Percentiles rank a stretch among this genome's conserved stretches.
Conservation (phyloP, 2,329 filamentous ascomycete species). For the Fusarium heterosporum region DNA sequence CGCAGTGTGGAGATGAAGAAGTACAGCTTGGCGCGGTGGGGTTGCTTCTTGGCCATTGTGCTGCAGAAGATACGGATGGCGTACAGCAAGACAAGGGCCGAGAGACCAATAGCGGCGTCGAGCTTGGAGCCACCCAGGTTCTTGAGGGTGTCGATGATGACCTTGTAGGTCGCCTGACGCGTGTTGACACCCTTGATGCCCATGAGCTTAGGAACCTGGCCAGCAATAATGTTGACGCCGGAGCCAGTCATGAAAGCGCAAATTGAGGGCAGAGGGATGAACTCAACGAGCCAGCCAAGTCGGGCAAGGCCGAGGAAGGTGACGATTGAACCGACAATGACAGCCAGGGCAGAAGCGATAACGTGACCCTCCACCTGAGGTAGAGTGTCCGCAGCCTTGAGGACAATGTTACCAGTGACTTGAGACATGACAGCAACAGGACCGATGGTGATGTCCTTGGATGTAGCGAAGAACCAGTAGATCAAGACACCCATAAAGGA, state of each 20-base stretch:
- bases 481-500: conserved; percentile 96
- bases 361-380: conserved; percentile 57
- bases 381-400: conserved; percentile 52
- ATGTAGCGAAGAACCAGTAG: conserved; percentile 98
- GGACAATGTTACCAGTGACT: conserved; percentile 62
- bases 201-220: conserved; percentile 63
- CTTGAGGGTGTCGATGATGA: conserved; percentile 65
- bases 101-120: conserved; percentile 80
- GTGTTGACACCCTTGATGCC: conserved; percentile 64
- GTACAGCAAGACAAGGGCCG: conserved; percentile 76
- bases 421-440: conserved; percentile 67
- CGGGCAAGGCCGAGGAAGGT: conserved; percentile 62
- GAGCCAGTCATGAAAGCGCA: conserved; percentile 67
- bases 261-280: conserved; percentile 65
- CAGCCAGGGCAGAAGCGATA: conserved; percentile 61
- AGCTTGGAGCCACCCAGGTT: conserved; percentile 63
- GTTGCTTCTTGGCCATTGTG: conserved; percentile 73
- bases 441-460: conserved; percentile 89
- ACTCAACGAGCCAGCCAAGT: conserved; percentile 66
- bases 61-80: conserved; percentile 72
- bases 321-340: conserved; percentile 63
- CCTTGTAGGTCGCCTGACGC: conserved; percentile 59
- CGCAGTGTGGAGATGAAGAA: conserved; percentile 84
- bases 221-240: conserved; percentile 62
- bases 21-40: conserved; percentile 74